phyloP scores from a whole-genome alignment of 257 asterid species.

The Solanum chaucha region DNA sequence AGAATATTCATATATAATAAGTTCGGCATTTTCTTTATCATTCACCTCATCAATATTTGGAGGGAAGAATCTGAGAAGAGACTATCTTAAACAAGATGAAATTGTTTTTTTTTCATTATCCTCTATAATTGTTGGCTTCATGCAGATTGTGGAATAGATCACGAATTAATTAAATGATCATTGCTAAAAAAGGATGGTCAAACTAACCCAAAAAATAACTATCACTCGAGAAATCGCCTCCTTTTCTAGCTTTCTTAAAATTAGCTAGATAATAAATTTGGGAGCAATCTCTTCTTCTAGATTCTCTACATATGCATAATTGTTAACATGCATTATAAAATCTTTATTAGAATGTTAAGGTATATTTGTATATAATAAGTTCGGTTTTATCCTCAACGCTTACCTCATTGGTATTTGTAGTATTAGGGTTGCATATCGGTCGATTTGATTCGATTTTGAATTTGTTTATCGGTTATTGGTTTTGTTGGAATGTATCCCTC shows the following conservation, averaged over 20 bases:
- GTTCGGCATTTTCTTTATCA: no score
- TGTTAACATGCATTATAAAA: neutral
- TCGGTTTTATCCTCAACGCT: neutral
- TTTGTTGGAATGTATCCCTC: no score
- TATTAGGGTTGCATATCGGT: no score
- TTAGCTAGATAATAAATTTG: neutral
- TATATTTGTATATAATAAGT: neutral
- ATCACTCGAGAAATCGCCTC: neutral
- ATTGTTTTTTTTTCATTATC: no score
- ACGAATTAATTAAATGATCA: neutral
- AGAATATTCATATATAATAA: no score
- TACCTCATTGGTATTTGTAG: no score
- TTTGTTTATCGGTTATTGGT: no score
- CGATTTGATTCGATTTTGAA: no score
- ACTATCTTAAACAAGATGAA: no score
- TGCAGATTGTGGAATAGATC: neutral
- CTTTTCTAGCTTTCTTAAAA: no score
- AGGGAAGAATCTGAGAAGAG: neutral
- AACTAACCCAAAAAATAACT: neutral
- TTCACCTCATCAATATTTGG: no score
- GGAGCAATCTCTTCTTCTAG: neutral
- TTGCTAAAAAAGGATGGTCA: neutral
- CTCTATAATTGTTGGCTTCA: no score
- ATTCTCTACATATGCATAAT: neutral
- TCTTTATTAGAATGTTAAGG: neutral